A percentile compares a stretch with the other conserved stretches of the same genome.
Evolutionary conservation across 2,329 filamentous ascomycete genomes (phyloP).

Genomic region (Chrysoporthe austroafricana): DNA sequence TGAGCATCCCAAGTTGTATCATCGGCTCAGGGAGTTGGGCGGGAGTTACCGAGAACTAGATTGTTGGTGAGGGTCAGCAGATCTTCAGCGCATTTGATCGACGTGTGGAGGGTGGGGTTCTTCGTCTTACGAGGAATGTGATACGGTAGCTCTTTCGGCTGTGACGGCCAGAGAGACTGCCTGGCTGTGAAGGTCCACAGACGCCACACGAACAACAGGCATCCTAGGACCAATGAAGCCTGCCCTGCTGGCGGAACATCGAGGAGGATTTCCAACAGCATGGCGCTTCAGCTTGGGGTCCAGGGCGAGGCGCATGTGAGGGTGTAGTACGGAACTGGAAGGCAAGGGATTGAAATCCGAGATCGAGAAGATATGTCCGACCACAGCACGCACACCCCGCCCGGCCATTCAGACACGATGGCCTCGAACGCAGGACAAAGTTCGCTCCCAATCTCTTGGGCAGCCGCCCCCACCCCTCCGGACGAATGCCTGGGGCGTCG

Average conservation of each 20-base stretch:
- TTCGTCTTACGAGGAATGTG: slow-evolving; percentile 8
- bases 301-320: not conserved
- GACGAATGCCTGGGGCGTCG: not conserved
- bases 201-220: slow-evolving; percentile 6
- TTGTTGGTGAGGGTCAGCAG: not conserved
- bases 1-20: not conserved
- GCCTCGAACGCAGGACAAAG: not conserved
- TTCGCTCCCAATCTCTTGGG: not conserved
- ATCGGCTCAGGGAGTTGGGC: not conserved
- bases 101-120: not conserved
- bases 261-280: not conserved
- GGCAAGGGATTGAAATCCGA: too few relatives aligned
- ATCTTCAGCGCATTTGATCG: not conserved
- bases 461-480: not conserved
- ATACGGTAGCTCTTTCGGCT: slow-evolving; percentile 13
- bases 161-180: not conserved
- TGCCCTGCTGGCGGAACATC: slow-evolving; percentile 1
- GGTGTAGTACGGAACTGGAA: not conserved
- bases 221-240: not conserved
- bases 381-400: too few relatives aligned
- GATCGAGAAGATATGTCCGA: too few relatives aligned
- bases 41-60: slow-evolving; percentile 3
- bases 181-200: slow-evolving; percentile 13
- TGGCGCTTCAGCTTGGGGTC: not conserved
- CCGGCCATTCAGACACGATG: too few relatives aligned